Percentiles rank a stretch among this genome's conserved stretches.
Conservation (phyloP, 2,329 filamentous ascomycete species). For the Harringtonia aguacate region DNA sequence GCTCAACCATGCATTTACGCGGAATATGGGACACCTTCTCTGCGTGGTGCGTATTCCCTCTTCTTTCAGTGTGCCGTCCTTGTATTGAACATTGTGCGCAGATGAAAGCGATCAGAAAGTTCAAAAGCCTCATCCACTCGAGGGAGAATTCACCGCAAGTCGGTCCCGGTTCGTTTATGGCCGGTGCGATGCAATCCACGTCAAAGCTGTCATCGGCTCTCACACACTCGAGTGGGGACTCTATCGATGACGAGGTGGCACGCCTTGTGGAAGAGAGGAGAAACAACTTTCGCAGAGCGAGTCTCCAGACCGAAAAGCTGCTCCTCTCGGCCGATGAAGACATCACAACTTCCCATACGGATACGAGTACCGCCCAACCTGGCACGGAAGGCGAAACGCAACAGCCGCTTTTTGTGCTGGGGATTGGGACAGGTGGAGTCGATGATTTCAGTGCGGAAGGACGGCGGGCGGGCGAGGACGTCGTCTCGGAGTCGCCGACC, state of each 20-base stretch:
- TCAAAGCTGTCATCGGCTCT: constrained; percentile 3
- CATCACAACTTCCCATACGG: too few species aligned
- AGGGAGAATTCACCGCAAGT: constrained; percentile 2
- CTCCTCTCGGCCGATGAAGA: neutral
- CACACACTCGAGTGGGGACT: neutral
- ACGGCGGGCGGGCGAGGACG: constrained; percentile 21
- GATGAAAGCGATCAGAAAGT: constrained; percentile 86
- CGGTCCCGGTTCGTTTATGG: neutral
- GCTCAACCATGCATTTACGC: constrained; percentile 81
- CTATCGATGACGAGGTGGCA: constrained; percentile 31
- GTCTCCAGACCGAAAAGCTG: constrained; percentile 14
- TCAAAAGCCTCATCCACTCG: constrained; percentile 60
- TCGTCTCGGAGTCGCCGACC: constrained; percentile 76
- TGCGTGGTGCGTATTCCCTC: constrained; percentile 52
- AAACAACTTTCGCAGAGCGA: constrained; percentile 24
- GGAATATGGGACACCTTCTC: constrained; percentile 76
- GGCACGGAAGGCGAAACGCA: constrained; percentile 35
- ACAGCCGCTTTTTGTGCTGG: constrained; percentile 49
- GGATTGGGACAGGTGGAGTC: constrained; percentile 58
- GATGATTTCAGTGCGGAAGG: constrained; percentile 32
- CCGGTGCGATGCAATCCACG: neutral
- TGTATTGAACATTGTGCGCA: constrained; percentile 19
- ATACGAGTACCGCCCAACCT: neutral
- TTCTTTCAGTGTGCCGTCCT: neutral
- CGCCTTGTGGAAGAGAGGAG: constrained; percentile 36